Evolutionary conservation across 495 filamentous ascomycete genomes (phyloP).

Genomic region (Hypoxylon intermedium): DNA sequence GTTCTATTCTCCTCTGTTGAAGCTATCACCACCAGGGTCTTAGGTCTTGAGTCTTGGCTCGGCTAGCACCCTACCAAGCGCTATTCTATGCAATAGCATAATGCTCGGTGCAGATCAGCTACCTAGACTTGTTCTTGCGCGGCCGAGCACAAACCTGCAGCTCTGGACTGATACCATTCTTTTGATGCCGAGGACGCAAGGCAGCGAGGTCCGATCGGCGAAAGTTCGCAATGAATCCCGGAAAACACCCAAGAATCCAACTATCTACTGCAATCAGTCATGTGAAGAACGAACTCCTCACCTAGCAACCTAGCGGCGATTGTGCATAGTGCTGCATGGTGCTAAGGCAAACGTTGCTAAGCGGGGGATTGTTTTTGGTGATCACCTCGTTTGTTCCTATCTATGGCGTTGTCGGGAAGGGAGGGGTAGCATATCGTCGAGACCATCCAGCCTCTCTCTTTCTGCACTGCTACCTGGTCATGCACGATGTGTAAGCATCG

Average conservation of each 20-base stretch:
- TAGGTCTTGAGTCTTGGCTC: slow-evolving; percentile 3
- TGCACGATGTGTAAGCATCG: slow-evolving; percentile 6
- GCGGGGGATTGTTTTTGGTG: not conserved
- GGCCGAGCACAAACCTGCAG: slow-evolving; percentile 9
- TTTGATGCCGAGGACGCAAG: slow-evolving; percentile 2
- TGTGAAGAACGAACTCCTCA: slow-evolving; percentile 6
- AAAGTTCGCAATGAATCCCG: slow-evolving; percentile 6
- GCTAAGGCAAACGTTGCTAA: slow-evolving; percentile 18
- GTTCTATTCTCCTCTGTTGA: not conserved
- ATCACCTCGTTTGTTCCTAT: slow-evolving; percentile 23
- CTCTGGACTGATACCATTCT: slow-evolving; percentile 9
- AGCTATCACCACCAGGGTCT: slow-evolving; percentile 8
- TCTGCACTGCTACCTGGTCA: slow-evolving; percentile 2
- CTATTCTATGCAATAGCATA: slow-evolving; percentile 15
- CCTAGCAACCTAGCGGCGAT: slow-evolving; percentile 10
- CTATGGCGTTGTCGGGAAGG: slow-evolving; percentile 1
- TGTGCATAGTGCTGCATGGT: slow-evolving; percentile 28
- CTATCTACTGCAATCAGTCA: slow-evolving; percentile 3
- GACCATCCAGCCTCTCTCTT: slow-evolving; percentile 27
- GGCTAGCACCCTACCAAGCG: slow-evolving; percentile 17
- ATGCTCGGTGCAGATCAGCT: slow-evolving; percentile 30
- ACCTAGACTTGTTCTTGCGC: slow-evolving; percentile 16
- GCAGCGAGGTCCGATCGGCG: slow-evolving; percentile 5
- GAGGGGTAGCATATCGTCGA: slow-evolving; percentile 13
- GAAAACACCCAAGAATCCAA: slow-evolving; percentile 8